phyloP scores from a whole-genome alignment of 2,329 filamentous ascomycete genomes.

The Venturia nashicola region DNA sequence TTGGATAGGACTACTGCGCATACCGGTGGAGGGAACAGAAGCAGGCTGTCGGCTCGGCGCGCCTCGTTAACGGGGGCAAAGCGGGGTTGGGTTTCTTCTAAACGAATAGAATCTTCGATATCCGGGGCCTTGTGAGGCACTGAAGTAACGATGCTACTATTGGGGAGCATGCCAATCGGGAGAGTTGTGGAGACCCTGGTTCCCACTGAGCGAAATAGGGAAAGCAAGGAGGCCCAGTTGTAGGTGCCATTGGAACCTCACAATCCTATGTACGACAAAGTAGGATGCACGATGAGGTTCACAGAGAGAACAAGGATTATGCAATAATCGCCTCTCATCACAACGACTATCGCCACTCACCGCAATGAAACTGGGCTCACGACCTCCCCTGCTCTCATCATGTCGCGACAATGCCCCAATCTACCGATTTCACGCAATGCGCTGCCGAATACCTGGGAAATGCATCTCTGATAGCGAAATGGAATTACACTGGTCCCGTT shows the following conservation, averaged over 20 bases:
- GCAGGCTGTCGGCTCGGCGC: too few species aligned
- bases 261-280: neutral
- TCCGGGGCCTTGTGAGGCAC: too few species aligned
- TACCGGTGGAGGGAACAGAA: too few species aligned
- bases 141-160: too few species aligned
- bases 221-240: neutral
- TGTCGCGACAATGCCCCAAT: neutral
- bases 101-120: too few species aligned
- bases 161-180: too few species aligned
- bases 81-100: too few species aligned
- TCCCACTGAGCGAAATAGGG: too few species aligned
- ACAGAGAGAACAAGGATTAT: neutral
- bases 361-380: neutral
- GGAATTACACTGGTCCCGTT: slow-evolving; percentile 15
- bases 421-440: slow-evolving; percentile 16
- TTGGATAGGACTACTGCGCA: neutral
- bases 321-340: neutral
- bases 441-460: slow-evolving; percentile 13
- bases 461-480: slow-evolving; percentile 11
- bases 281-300: neutral
- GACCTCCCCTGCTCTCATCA: neutral
- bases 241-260: neutral
- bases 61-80: too few species aligned
- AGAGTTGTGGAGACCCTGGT: too few species aligned
- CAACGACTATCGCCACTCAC: neutral